A percentile compares a stretch with the other conserved stretches of the same genome.
Conservation (phyloP, 2,329 filamentous ascomycete species). For the Aureobasidium sp. region DNA sequence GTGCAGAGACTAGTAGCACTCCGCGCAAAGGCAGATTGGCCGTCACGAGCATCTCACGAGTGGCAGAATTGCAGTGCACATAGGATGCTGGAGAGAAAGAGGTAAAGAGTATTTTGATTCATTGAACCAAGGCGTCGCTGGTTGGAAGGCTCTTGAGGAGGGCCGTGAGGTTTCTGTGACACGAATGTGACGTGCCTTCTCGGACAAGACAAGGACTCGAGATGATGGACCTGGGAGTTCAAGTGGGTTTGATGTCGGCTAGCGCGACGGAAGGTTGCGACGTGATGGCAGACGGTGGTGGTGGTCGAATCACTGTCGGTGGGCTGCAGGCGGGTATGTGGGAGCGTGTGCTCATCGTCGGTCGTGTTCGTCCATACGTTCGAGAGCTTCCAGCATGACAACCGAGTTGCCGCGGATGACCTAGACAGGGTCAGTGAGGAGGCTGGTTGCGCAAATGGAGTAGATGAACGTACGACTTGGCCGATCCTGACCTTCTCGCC, state of each 20-base stretch:
- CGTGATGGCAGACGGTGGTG: neutral
- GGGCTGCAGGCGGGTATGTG: neutral
- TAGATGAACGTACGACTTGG: constrained; percentile 66
- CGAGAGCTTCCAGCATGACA: constrained; percentile 76
- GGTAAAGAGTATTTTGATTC: neutral
- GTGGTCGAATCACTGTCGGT: neutral
- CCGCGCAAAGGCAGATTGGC: neutral
- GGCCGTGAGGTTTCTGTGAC: neutral
- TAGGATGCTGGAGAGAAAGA: neutral
- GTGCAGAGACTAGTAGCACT: neutral
- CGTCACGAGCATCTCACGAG: neutral
- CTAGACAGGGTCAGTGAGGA: constrained; percentile 36
- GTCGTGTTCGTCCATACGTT: constrained; percentile 31
- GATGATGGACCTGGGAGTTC: neutral
- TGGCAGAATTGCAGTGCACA: neutral
- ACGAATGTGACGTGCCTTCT: neutral
- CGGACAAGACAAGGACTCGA: neutral
- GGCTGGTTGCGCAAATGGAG: neutral
- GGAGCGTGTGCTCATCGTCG: constrained; percentile 17
- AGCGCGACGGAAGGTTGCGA: neutral
- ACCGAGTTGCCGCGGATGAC: constrained; percentile 97
- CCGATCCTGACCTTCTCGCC: constrained; percentile 86
- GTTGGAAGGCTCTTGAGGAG: neutral
- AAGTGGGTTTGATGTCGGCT: neutral
- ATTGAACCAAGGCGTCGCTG: constrained; percentile 1